Percentiles rank a stretch among this genome's conserved stretches.
phyloP scores from a whole-genome alignment of 495 filamentous ascomycete species.

The Neurospora pannonica region DNA sequence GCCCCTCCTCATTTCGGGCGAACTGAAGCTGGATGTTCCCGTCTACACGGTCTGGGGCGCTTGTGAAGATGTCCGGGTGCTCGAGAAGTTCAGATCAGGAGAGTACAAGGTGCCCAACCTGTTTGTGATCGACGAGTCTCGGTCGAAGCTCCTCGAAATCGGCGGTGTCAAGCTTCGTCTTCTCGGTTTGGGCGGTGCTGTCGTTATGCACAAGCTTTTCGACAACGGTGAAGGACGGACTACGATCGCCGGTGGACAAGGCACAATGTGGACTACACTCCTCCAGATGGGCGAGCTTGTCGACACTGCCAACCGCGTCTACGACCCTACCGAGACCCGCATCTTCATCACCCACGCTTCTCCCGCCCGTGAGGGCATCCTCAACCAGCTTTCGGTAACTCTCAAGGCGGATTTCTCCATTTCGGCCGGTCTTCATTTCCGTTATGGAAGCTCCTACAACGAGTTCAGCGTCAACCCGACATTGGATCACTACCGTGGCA shows the following conservation, averaged over 20 bases:
- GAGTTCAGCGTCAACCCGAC: constrained; percentile 99
- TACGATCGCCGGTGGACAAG: constrained; percentile 95
- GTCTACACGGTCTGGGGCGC: constrained; percentile 99
- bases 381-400: constrained; percentile 96
- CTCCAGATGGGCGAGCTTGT: constrained; percentile 98
- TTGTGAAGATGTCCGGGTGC: constrained; percentile 94
- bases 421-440: constrained; percentile 95
- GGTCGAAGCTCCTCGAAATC: constrained; percentile 85
- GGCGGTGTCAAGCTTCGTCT: constrained; percentile 94
- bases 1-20: constrained; percentile 79
- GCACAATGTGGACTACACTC: constrained; percentile 99
- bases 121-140: constrained; percentile 96
- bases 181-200: constrained; percentile 87
- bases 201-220: constrained; percentile 99
- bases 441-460: constrained; percentile 98
- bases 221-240: constrained; percentile 98
- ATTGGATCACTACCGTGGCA: constrained; percentile 95
- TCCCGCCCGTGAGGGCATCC: constrained; percentile 87
- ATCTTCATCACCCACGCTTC: constrained; percentile 97
- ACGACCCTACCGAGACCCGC: constrained; percentile 97
- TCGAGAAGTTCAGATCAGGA: constrained; percentile 95
- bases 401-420: constrained; percentile 98
- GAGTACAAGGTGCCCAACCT: constrained; percentile 98
- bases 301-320: constrained; percentile 95
- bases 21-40: constrained; percentile 82